Evolutionary conservation across 164 flowering plant genomes (phyloP).

Genomic region (Pachysandra terminalis): DNA sequence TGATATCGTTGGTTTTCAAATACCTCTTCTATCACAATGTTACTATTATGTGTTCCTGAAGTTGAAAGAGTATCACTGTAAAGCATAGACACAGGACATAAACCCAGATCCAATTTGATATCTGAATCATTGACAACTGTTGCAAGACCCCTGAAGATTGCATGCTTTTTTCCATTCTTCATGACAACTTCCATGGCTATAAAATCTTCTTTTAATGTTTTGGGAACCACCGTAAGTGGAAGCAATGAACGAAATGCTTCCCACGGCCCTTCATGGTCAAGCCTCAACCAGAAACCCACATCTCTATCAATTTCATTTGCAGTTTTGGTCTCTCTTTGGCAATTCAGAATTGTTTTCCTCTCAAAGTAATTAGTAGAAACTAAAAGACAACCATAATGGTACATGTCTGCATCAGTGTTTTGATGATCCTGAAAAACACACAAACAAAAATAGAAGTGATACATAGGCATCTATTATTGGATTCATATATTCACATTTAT

Average conservation of each 20-base stretch:
- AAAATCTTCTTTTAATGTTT: conserved; percentile 46
- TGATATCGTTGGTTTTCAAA: conserved; percentile 73
- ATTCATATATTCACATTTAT: background rate
- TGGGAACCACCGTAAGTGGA: conserved; percentile 80
- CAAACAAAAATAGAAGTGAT: conserved; percentile 7
- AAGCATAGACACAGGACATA: conserved; percentile 39
- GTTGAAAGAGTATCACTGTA: conserved; percentile 19
- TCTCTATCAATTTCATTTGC: conserved; percentile 43
- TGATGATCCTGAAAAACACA: conserved; percentile 41
- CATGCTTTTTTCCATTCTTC: conserved; percentile 95
- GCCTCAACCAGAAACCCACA: conserved; percentile 75
- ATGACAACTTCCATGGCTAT: conserved; percentile 74
- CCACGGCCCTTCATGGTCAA: conserved; percentile 70
- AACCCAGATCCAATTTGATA: conserved; percentile 55
- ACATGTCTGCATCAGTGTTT: conserved; percentile 32
- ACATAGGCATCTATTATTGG: background rate
- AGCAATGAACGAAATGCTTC: conserved; percentile 73
- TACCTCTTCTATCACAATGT: conserved; percentile 49
- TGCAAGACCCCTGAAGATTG: conserved; percentile 72
- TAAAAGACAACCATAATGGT: conserved; percentile 42
- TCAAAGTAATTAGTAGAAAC: conserved; percentile 80
- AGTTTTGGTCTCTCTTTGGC: conserved; percentile 36
- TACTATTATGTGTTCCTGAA: conserved; percentile 16
- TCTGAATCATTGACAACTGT: conserved; percentile 79
- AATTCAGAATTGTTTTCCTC: conserved; percentile 47